A percentile compares a stretch with the other conserved stretches of the same genome.
phyloP scores from a whole-genome alignment of 2,329 filamentous ascomycete genomes.

The Tolypocladium paradoxum region DNA sequence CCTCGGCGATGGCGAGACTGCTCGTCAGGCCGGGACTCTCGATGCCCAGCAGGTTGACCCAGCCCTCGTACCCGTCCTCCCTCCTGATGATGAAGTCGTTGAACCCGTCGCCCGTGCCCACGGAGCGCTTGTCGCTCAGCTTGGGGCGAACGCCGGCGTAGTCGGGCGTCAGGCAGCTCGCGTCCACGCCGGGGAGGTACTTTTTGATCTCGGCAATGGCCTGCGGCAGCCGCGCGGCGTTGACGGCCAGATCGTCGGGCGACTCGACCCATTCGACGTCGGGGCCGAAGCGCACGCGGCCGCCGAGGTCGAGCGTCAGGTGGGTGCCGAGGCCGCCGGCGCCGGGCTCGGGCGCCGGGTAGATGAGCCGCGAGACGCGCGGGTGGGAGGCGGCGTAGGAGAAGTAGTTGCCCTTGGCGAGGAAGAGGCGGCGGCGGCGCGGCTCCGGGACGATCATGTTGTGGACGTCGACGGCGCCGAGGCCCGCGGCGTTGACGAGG shows the following conservation, averaged over 20 bases:
- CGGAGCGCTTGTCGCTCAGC: constrained; percentile 48
- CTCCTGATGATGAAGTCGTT: constrained; percentile 72
- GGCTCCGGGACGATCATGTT: constrained; percentile 65
- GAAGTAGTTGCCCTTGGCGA: constrained; percentile 94
- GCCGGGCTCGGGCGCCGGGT: constrained; percentile 76
- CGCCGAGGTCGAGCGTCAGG: constrained; percentile 78
- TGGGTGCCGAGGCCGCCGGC: constrained; percentile 84
- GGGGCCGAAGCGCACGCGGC: constrained; percentile 81
- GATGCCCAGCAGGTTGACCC: constrained; percentile 84
- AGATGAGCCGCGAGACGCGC: constrained; percentile 61
- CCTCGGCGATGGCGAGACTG: constrained; percentile 72
- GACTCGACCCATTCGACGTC: constrained; percentile 87
- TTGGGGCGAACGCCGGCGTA: constrained; percentile 93
- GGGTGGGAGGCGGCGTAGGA: constrained; percentile 61
- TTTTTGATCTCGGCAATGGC: constrained; percentile 65
- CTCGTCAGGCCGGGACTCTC: constrained; percentile 90
- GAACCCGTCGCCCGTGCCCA: constrained; percentile 57
- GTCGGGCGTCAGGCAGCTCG: constrained; percentile 57
- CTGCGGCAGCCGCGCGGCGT: constrained; percentile 46
- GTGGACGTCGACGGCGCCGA: constrained; percentile 63
- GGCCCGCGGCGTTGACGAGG: constrained; percentile 76
- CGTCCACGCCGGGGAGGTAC: constrained; percentile 69
- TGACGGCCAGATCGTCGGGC: constrained; percentile 60
- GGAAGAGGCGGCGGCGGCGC: constrained; percentile 54
- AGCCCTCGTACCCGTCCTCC: constrained; percentile 70